Evolutionary conservation across 176 grass and related monocot species (phyloP).

Genomic region (Echinochloa phyllopogon): DNA sequence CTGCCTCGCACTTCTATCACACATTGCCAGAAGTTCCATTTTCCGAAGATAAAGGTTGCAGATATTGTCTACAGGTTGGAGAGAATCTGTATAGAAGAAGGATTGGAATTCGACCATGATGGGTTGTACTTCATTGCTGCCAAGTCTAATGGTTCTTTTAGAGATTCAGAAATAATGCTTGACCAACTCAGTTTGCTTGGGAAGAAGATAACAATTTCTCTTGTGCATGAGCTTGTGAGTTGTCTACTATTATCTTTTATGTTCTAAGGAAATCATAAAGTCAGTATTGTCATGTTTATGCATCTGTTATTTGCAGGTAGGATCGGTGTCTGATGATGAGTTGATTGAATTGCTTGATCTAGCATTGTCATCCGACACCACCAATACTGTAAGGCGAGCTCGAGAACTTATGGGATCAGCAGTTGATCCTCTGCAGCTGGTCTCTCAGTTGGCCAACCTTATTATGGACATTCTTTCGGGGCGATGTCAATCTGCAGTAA

Average conservation of each 20-base stretch:
- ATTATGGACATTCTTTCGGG: slow-evolving; percentile 98
- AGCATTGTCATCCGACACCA: slow-evolving; percentile 94
- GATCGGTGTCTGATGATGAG: slow-evolving; percentile 93
- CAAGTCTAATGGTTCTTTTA: slow-evolving; percentile 88
- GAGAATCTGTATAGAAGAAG: slow-evolving; percentile 86
- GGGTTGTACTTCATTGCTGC: slow-evolving; percentile 83
- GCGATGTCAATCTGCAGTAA: slow-evolving; percentile 67
- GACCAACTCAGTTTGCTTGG: slow-evolving; percentile 96
- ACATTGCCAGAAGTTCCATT: slow-evolving; percentile 92
- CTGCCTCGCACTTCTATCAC: slow-evolving; percentile 71
- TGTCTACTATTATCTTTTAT: slow-evolving; percentile 30
- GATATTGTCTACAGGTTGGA: slow-evolving; percentile 80
- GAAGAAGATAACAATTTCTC: slow-evolving; percentile 91
- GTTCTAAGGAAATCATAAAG: slow-evolving; percentile 14
- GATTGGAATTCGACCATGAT: slow-evolving; percentile 89
- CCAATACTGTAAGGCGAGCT: slow-evolving; percentile 87
- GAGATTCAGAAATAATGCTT: slow-evolving; percentile 97
- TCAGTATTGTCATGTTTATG: slow-evolving; percentile 36
- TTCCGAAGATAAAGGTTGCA: slow-evolving; percentile 88
- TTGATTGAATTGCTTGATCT: slow-evolving; percentile 90
- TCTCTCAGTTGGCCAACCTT: slow-evolving; percentile 98
- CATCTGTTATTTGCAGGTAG: slow-evolving; percentile 72
- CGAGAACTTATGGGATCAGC: slow-evolving; percentile 91
- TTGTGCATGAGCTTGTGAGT: slow-evolving; percentile 97
- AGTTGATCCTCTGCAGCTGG: slow-evolving; percentile 93